Conservation (phyloP, 352 stramenopile species). For the Aphanomyces stellatus region DNA sequence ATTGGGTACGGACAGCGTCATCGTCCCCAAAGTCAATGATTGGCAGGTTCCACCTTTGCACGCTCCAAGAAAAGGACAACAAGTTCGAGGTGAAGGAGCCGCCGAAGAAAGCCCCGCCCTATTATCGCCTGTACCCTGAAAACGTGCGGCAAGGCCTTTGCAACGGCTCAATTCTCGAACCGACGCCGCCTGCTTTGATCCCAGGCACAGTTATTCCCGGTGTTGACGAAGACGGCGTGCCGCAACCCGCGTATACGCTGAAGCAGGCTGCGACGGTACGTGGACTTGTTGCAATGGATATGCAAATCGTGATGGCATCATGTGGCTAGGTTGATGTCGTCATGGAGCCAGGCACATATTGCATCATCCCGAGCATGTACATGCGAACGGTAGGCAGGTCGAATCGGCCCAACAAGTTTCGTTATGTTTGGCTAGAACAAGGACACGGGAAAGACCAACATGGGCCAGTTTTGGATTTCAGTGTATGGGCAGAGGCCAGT, state of each 20-base stretch:
- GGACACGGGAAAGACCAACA: slow-evolving; percentile 59
- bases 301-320: background rate
- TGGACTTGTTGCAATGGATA: background rate
- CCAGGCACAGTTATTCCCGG: slow-evolving; percentile 59
- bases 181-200: slow-evolving; percentile 56
- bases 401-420: background rate
- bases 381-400: slow-evolving; percentile 56
- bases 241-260: slow-evolving; percentile 70
- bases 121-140: slow-evolving; percentile 67
- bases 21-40: background rate
- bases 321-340: slow-evolving; percentile 42
- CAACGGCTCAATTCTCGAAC: slow-evolving; percentile 42
- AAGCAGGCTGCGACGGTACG: slow-evolving; percentile 72
- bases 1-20: too few species aligned
- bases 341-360: slow-evolving; percentile 68
- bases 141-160: slow-evolving; percentile 48
- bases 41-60: slow-evolving; percentile 61
- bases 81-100: slow-evolving; percentile 64
- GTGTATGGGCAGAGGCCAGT: slow-evolving; percentile 62
- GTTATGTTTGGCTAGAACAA: slow-evolving; percentile 41
- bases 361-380: slow-evolving; percentile 82
- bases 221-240: slow-evolving; percentile 55
- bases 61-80: slow-evolving; percentile 28
- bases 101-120: slow-evolving; percentile 39
- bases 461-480: slow-evolving; percentile 75